Conservation (phyloP, 2,329 filamentous ascomycete genomes). For the Talaromyces sp. region DNA sequence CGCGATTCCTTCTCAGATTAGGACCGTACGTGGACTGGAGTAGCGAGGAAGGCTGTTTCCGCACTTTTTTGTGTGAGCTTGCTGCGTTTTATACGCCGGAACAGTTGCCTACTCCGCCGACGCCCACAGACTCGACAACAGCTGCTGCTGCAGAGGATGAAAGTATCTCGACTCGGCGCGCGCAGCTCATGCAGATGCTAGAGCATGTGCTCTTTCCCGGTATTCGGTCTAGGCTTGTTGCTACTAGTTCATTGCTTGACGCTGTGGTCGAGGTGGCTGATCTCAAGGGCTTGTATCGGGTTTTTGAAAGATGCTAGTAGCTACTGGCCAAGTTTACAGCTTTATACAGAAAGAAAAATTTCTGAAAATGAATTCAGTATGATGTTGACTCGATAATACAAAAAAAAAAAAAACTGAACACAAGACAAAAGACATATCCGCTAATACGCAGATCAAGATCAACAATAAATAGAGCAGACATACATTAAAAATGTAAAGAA, state of each 20-base stretch:
- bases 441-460: neutral
- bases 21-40: conserved; percentile 86
- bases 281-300: conserved; percentile 84
- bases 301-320: conserved; percentile 88
- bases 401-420: neutral
- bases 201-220: conserved; percentile 89
- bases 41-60: conserved; percentile 79
- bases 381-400: neutral
- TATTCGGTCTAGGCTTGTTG: conserved; percentile 75
- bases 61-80: conserved; percentile 76
- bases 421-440: neutral
- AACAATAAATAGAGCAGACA: neutral
- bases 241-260: conserved; percentile 70
- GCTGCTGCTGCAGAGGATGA: conserved; percentile 42
- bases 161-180: conserved; percentile 49
- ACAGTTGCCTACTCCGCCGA: conserved; percentile 55
- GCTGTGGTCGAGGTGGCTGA: conserved; percentile 84
- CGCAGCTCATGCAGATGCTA: conserved; percentile 66
- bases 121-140: conserved; percentile 6
- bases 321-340: too few species aligned
- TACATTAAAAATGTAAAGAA: neutral
- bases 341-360: conserved; percentile 2
- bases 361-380: neutral
- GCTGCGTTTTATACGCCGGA: conserved; percentile 90
- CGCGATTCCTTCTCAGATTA: conserved; percentile 77